Evolutionary conservation across 2,329 filamentous ascomycete species (phyloP), one percentile per base, ranked within the genome.

Genomic region (Aspergillus glaucus): DNA sequence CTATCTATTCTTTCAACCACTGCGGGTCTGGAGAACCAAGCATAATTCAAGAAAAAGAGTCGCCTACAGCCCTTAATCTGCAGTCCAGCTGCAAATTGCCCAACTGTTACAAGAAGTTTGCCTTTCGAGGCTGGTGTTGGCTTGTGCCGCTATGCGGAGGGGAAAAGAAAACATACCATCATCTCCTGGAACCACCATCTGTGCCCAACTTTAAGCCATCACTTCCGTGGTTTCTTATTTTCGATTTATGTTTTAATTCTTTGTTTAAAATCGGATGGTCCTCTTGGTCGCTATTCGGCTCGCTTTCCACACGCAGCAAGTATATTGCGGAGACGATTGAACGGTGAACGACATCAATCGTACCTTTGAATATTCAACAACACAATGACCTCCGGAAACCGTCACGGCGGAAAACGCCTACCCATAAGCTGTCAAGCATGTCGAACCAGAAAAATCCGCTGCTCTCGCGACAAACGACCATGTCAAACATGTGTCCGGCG

Each of bases 391-490:
- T 50, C 57, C 14, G 54, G 59, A 41, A 59, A 56, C 40, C 63
- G 61, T 10, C 57, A 62, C 19, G 50, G 58, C 6, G 62, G 63
- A 40, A 69, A 67, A 48, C 62, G 67, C 8, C 58, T 70, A 21
- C 69, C 69, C 9, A 64, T 71, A 37, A 70, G 64, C 47, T 72
- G 69, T 39, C 67, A 71, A 50, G 67, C 69, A 34, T 72, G 69
- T 51, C 64, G 69, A 42, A 63, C 61, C 9, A 57, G 69, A 43
- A 72, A 72, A 47, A 71, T 72, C 39, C 61, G 64, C 22, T 72
- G 69, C 50, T 62, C 66, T 21, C 68, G 69, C 21, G 66, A 69
- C 51, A 60, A 60, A n/a, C 59, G 62, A 12, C 68, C 68, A 19
- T 72, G 69, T 41, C 62, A 70, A 37, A 70, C 67, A 3, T 72